Conservation (phyloP, 768 basidiomycete species). For the Sporobolomyces roseus region DNA sequence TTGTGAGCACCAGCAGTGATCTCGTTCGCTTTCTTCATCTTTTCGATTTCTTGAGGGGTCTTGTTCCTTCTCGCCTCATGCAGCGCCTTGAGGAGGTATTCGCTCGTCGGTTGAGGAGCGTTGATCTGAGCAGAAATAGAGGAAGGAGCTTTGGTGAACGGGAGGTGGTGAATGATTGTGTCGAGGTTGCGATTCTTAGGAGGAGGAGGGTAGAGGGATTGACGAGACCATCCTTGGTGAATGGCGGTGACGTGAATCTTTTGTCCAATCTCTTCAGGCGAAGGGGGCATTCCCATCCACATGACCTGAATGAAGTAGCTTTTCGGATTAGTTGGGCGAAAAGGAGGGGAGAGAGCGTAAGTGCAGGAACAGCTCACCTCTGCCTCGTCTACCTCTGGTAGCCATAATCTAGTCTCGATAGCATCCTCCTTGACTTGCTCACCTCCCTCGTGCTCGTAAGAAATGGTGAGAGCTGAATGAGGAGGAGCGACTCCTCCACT, state of each 20-base stretch:
- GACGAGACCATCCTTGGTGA: conserved; percentile 29
- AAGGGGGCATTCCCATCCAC: conserved; percentile 83
- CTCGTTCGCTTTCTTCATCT: conserved; percentile 72
- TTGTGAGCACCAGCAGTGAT: conserved; percentile 89
- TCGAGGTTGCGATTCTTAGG: conserved; percentile 18
- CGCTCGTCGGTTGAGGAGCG: conserved; percentile 14
- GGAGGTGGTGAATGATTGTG: conserved; percentile 37
- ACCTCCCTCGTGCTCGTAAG: conserved; percentile 54
- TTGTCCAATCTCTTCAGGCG: conserved; percentile 58
- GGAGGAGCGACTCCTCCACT: conserved; percentile 70
- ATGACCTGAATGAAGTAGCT: conserved; percentile 50
- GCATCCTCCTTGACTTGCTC: conserved; percentile 43
- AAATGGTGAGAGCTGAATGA: conserved; percentile 62
- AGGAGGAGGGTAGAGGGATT: conserved; percentile 30
- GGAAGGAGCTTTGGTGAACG: conserved; percentile 26
- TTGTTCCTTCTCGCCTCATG: conserved; percentile 77
- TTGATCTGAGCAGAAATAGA: conserved; percentile 28
- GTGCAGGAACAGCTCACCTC: conserved; percentile 57
- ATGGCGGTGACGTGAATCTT: conserved; percentile 26
- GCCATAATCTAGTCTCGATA: conserved; percentile 60
- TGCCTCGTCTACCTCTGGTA: conserved; percentile 67
- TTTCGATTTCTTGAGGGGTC: conserved; percentile 65
- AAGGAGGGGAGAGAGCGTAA: background rate
- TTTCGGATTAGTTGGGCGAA: background rate
- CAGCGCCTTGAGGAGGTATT: conserved; percentile 64